phyloP scores from a whole-genome alignment of 2,329 filamentous ascomycete species.

The Fusarium agapanthi region DNA sequence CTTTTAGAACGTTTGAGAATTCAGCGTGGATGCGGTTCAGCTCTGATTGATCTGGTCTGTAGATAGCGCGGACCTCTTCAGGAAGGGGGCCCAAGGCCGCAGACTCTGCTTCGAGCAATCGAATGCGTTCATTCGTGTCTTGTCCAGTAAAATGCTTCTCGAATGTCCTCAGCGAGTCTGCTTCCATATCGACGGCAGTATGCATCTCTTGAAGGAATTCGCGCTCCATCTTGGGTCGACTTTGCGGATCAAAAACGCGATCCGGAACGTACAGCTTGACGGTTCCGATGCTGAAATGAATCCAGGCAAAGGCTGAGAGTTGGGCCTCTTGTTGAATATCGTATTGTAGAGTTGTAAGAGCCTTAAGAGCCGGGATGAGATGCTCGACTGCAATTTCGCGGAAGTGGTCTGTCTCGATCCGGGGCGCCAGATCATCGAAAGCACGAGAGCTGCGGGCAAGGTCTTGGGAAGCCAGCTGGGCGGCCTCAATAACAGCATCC shows the following conservation, averaged over 20 bases:
- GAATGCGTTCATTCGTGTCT: constrained; percentile 70
- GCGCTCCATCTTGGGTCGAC: constrained; percentile 72
- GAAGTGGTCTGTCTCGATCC: constrained; percentile 49
- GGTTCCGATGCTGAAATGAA: constrained; percentile 77
- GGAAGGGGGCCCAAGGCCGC: constrained; percentile 72
- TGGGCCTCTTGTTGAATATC: constrained; percentile 38
- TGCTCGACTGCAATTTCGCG: constrained; percentile 51
- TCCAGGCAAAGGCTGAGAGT: constrained; percentile 69
- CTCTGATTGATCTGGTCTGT: constrained; percentile 74
- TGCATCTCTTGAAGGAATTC: constrained; percentile 65
- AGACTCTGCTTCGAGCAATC: constrained; percentile 70
- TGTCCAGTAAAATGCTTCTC: constrained; percentile 75
- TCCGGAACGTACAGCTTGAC: constrained; percentile 87
- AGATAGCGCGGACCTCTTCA: constrained; percentile 70
- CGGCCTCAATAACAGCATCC: constrained; percentile 40
- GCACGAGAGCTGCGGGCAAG: background rate
- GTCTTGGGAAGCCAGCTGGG: constrained; percentile 32
- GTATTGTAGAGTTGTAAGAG: constrained; percentile 48
- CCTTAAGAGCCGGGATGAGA: constrained; percentile 57
- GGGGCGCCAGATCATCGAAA: constrained; percentile 38
- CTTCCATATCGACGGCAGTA: constrained; percentile 61
- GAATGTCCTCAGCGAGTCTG: constrained; percentile 70
- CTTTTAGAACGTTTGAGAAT: constrained; percentile 78
- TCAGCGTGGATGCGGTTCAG: constrained; percentile 81
- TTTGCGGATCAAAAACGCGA: constrained; percentile 82